A percentile compares a stretch with the other conserved stretches of the same genome.
phyloP scores from a whole-genome alignment of 441 rosid genomes.

The Corymbia citriodora region DNA sequence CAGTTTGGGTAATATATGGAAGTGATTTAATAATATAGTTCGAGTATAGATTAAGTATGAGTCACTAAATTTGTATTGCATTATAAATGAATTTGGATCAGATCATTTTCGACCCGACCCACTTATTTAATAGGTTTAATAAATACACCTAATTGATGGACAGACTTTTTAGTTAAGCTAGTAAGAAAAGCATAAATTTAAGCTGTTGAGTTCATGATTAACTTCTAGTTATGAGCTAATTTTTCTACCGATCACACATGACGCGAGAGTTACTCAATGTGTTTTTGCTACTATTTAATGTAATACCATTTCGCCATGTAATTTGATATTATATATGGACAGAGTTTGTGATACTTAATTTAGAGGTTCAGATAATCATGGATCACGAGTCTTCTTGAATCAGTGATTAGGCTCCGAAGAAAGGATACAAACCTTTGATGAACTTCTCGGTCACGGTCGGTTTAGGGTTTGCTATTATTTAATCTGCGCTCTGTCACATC shows the following conservation, averaged over 20 bases:
- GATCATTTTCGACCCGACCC: accelerated
- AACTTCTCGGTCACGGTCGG: not conserved
- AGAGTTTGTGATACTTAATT: accelerated
- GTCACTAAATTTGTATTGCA: no score
- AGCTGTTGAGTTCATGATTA: not conserved
- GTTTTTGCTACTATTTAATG: accelerated
- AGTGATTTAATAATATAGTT: not conserved
- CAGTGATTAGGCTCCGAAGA: not conserved
- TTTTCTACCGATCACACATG: accelerated
- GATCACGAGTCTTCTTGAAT: not conserved
- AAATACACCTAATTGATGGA: not conserved
- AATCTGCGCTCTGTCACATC: not conserved
- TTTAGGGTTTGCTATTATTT: not conserved
- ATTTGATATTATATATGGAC: not conserved
- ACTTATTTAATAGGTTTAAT: accelerated
- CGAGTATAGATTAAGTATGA: accelerated
- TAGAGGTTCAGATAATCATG: not conserved
- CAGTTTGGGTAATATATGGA: no score
- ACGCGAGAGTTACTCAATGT: accelerated
- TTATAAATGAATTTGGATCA: no score
- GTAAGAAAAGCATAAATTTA: not conserved
- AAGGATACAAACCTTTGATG: not conserved
- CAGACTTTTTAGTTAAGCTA: not conserved
- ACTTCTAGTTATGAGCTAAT: not conserved
- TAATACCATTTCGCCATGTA: not conserved